Evolutionary conservation across 164 flowering plant genomes (phyloP), one percentile per base, ranked within the genome.

Genomic region (Paratinospora sagittata): DNA sequence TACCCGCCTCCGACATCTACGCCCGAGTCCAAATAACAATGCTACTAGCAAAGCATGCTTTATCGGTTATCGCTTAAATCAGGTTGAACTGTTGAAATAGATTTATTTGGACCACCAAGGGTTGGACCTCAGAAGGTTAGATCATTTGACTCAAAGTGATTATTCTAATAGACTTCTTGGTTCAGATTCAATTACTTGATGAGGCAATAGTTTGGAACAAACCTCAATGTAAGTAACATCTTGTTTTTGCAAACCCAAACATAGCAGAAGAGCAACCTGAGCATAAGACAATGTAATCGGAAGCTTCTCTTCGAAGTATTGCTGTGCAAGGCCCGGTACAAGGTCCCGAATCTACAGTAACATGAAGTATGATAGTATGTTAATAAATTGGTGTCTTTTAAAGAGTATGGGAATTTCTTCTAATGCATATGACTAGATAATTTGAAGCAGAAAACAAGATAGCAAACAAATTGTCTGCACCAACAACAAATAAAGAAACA

Each of bases 241-340:
- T 65, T 81, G 89, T 14, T 72, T 63, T 81, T 91, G 97, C 88
- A 96, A 78, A 52, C 98, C 97, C 71, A 85, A 78, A 79, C 92
- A 87, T 26, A 96, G 88, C 74, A 96, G 81, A 69, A 91, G 81
- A 36, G 93, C 84, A 65, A 91, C 90, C 81, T 93, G 97, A 58
- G 78, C 83, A 77, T 81, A 80, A 17, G 93, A 84, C 52, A 96
- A 65, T 23, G 87, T 69, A 67, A 93, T 91, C 21, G 97, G 97
- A 77, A 96, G 72, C 80, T 82, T 87, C 82, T 76, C 90, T 75
- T 74, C 80, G 75, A 89, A 91, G 79, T 89, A 96, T 23, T 77
- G 79, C 39, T 78, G 85, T 49, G 93, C 87, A 68, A 96, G 86
- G 33, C 30, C 62, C 14, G 85, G 84, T 66, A 81, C 82, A 65